These are phyloP conservation scores for Hydnomerulius pinastri DNA, from an alignment of 768 basidiomycete genomes.

Conservation along the genomic window DNA sequence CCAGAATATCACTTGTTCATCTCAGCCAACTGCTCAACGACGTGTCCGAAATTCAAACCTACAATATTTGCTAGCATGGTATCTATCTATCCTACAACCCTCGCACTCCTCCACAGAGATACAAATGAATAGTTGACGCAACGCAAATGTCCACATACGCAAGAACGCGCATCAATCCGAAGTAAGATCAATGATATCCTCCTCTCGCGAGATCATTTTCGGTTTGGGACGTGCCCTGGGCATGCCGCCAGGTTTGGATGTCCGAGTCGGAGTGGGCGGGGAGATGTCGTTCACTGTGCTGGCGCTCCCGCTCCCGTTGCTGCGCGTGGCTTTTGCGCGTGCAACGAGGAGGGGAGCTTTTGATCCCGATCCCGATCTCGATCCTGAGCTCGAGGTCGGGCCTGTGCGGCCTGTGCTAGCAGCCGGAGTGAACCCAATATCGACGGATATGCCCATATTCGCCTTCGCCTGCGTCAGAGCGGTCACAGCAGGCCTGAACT, in stretches of 20 bases:
- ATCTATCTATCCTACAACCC: no score
- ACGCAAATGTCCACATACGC: no score
- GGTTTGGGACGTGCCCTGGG: neutral
- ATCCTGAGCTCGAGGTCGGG: neutral
- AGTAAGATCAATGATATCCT: conserved; percentile 46
- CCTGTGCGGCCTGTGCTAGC: no score
- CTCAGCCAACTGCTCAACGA: no score
- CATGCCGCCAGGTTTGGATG: neutral
- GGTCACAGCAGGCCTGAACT: conserved; percentile 19
- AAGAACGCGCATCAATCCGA: conserved; percentile 16
- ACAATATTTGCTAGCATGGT: no score
- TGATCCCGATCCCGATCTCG: neutral
- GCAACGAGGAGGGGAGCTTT: conserved; percentile 24
- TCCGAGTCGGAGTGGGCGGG: neutral
- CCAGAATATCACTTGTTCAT: no score
- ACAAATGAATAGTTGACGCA: neutral
- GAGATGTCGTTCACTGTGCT: neutral
- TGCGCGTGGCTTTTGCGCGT: conserved; percentile 14
- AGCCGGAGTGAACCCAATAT: no score
- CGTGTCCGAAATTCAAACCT: no score
- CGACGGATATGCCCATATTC: neutral
- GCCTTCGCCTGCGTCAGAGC: neutral
- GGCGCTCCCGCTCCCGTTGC: neutral
- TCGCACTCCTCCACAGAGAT: no score
- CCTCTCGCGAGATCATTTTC: neutral